These are phyloP conservation scores for Coriaria nepalensis DNA, from an alignment of 306 rosid species.

Conservation along the genomic window DNA sequence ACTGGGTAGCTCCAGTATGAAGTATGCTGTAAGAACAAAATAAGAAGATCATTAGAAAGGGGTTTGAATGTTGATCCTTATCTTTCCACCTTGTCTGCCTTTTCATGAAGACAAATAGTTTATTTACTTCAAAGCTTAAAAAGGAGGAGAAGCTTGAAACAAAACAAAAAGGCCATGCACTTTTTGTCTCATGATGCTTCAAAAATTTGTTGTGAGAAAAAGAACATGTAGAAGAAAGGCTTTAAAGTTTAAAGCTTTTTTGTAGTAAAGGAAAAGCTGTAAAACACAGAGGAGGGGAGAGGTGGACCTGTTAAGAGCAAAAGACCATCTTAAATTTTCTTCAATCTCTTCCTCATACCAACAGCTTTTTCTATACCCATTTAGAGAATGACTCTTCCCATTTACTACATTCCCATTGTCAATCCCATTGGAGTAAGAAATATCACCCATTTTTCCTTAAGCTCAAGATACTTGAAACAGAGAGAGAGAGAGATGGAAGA, in stretches of 20 bases:
- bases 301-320: slow-evolving; percentile 80
- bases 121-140: too few relatives aligned
- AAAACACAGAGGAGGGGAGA: neutral
- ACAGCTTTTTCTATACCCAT: slow-evolving; percentile 88
- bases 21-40: slow-evolving; percentile 41
- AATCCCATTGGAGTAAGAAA: slow-evolving; percentile 47
- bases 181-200: too few relatives aligned
- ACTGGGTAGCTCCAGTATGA: slow-evolving; percentile 86
- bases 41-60: neutral
- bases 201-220: too few relatives aligned
- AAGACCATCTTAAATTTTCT: slow-evolving; percentile 89
- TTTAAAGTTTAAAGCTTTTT: too few relatives aligned
- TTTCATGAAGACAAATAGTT: neutral
- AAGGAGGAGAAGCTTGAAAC: too few relatives aligned
- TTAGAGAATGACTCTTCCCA: slow-evolving; percentile 42
- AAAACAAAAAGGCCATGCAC: too few relatives aligned
- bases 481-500: slow-evolving; percentile 1
- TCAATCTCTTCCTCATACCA: slow-evolving; percentile 99
- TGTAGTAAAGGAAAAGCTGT: neutral
- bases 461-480: neutral
- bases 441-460: slow-evolving; percentile 45
- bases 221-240: neutral
- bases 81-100: slow-evolving; percentile 2
- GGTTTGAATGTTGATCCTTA: neutral
- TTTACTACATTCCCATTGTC: slow-evolving; percentile 43